Percentiles rank a stretch among this genome's conserved stretches.
Evolutionary conservation across 2,329 filamentous ascomycete species (phyloP).

Genomic region (Alternaria gaisen): DNA sequence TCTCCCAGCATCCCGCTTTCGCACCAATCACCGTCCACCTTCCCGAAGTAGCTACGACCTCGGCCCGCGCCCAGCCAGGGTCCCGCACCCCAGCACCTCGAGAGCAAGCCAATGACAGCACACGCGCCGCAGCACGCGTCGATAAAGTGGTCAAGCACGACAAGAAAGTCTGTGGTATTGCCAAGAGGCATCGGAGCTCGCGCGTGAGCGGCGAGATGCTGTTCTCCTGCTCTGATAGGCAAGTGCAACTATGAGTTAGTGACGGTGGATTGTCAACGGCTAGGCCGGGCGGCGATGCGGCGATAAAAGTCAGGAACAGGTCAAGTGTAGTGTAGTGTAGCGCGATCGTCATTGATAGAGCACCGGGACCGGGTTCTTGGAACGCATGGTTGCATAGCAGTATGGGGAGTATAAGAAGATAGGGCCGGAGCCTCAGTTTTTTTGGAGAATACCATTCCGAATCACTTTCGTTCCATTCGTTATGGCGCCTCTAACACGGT

Average conservation of each 20-base stretch:
- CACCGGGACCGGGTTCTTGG: constrained; percentile 12
- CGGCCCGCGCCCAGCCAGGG: constrained; percentile 7
- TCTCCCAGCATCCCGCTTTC: constrained; percentile 1
- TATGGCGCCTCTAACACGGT: constrained; percentile 26
- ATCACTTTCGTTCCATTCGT: not conserved
- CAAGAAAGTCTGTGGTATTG: not conserved
- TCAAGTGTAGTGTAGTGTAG: constrained; percentile 4
- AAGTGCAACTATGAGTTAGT: constrained; percentile 1
- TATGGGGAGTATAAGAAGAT: constrained; percentile 2
- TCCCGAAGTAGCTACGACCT: constrained; percentile 16
- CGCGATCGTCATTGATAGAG: constrained; percentile 4
- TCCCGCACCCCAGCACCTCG: not conserved
- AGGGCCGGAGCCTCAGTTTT: not conserved
- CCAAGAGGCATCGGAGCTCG: not conserved
- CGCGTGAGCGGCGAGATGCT: not conserved
- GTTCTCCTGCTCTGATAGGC: constrained; percentile 6
- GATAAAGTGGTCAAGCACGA: not conserved
- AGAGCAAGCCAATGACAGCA: constrained; percentile 5
- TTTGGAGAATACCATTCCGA: not conserved
- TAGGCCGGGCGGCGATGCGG: not conserved
- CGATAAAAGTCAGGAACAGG: constrained; percentile 9
- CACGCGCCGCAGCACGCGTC: constrained; percentile 7
- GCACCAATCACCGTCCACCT: constrained; percentile 19
- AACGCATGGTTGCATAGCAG: constrained; percentile 2
- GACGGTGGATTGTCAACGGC: not conserved